Percentiles rank a stretch among this genome's conserved stretches.
phyloP scores from a whole-genome alignment of 352 stramenopile species.

The Pythium plurisporium region DNA sequence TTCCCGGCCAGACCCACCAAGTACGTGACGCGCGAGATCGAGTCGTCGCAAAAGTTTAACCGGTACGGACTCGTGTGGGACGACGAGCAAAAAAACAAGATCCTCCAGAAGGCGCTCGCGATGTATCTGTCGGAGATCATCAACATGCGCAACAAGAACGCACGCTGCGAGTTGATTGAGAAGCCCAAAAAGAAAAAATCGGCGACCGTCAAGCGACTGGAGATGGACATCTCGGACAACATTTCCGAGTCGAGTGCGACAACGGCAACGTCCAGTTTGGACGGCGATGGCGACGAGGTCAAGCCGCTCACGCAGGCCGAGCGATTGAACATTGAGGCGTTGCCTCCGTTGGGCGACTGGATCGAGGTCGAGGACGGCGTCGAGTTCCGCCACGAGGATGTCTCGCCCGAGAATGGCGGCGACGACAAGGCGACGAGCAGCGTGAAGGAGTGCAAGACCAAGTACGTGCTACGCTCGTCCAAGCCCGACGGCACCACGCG shows the following conservation, averaged over 20 bases:
- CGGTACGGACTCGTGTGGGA: constrained; percentile 24
- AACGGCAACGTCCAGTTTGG: constrained; percentile 20
- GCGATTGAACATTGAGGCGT: constrained; percentile 31
- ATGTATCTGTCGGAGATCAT: constrained; percentile 26
- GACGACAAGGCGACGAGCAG: constrained; percentile 13
- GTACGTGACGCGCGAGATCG: constrained; percentile 25
- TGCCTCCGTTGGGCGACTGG: constrained; percentile 22
- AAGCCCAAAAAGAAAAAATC: constrained; percentile 18
- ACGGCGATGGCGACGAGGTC: constrained; percentile 20
- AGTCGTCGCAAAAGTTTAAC: constrained; percentile 26
- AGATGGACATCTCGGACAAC: constrained; percentile 11
- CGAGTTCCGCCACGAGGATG: constrained; percentile 30
- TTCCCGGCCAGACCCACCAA: not conserved
- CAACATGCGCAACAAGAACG: constrained; percentile 28
- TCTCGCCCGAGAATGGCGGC: constrained; percentile 3
- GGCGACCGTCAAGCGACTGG: not conserved
- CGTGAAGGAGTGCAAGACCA: constrained; percentile 21
- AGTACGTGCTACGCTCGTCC: constrained; percentile 22
- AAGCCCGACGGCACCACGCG: constrained; percentile 22
- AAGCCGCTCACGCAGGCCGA: constrained; percentile 25
- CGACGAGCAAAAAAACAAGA: constrained; percentile 30
- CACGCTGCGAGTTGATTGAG: constrained; percentile 27
- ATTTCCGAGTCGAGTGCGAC: constrained; percentile 18
- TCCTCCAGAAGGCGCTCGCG: constrained; percentile 33
- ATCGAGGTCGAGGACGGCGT: constrained; percentile 21